Evolutionary conservation across 352 stramenopile species (phyloP).

Genomic region (Nothophytophthora sp.): DNA sequence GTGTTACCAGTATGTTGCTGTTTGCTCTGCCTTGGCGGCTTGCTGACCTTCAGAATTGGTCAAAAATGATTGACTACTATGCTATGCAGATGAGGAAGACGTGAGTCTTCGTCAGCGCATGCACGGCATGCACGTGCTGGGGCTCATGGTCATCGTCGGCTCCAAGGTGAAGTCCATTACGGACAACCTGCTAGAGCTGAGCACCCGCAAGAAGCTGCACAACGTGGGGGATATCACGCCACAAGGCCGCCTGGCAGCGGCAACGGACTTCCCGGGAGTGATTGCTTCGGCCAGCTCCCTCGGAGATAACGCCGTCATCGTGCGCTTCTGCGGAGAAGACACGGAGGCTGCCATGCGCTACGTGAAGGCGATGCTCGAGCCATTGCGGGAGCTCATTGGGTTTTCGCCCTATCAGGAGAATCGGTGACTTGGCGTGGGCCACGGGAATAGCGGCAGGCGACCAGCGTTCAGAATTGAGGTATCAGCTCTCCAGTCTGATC

Average conservation of each 20-base stretch:
- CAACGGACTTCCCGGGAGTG: conserved; percentile 49
- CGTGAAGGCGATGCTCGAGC: conserved; percentile 57
- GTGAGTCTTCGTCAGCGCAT: conserved; percentile 71
- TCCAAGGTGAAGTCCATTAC: conserved; percentile 54
- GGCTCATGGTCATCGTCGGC: conserved; percentile 68
- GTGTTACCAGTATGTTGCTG: neutral
- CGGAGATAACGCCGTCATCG: conserved; percentile 57
- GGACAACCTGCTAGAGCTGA: conserved; percentile 57
- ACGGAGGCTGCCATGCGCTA: conserved; percentile 64
- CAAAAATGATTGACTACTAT: neutral
- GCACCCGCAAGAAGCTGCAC: conserved; percentile 75
- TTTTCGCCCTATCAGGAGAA: conserved; percentile 78
- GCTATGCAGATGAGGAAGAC: conserved; percentile 60
- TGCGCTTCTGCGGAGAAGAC: conserved; percentile 70
- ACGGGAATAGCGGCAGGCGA: no score
- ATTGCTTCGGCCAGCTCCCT: conserved; percentile 78
- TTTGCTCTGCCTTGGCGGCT: neutral
- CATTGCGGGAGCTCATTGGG: conserved; percentile 57
- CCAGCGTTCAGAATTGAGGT: no score
- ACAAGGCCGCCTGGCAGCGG: conserved; percentile 55
- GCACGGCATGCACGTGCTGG: conserved; percentile 73
- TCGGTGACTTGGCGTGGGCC: conserved; percentile 50
- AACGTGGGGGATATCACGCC: conserved; percentile 71
- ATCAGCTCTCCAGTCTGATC: no score
- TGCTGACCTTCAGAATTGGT: conserved; percentile 1